phyloP scores from a whole-genome alignment of 108 stramenopile genomes.

The Pseudonitzschia multiseries region DNA sequence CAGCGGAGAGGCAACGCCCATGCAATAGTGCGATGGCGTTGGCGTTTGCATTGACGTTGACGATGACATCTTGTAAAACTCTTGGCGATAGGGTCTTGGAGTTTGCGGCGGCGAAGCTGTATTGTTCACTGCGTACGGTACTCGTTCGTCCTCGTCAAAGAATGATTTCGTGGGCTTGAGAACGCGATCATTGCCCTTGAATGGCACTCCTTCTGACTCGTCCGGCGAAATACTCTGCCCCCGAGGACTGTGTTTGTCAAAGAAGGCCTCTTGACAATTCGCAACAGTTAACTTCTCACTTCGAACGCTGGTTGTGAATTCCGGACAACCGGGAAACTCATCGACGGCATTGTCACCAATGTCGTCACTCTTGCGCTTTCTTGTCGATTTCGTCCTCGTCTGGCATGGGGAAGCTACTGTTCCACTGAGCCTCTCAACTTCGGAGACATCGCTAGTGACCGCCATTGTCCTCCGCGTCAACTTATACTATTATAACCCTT shows the following conservation, averaged over 20 bases:
- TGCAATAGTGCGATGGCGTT: background rate
- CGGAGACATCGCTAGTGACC: background rate
- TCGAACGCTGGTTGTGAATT: background rate
- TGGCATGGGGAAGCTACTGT: background rate
- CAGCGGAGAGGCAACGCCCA: background rate
- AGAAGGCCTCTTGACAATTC: constrained; percentile 11
- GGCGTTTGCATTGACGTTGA: background rate
- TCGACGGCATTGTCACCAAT: background rate
- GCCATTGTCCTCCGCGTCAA: background rate
- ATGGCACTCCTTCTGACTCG: background rate
- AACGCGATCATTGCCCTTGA: background rate
- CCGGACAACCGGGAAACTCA: background rate
- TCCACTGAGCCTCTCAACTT: background rate
- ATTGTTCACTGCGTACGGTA: background rate
- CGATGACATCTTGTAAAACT: background rate
- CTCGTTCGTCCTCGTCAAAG: constrained; percentile 1
- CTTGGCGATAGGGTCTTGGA: background rate
- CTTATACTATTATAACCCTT: too few relatives aligned
- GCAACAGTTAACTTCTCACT: background rate
- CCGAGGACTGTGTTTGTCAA: background rate
- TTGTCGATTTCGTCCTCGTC: background rate
- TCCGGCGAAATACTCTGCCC: background rate
- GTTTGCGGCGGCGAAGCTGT: background rate
- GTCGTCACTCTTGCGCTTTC: constrained; percentile 17
- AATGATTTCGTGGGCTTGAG: background rate